Evolutionary conservation across 163 green algal genomes (phyloP), one percentile per base, ranked within the genome.

Genomic region (Chlamydomonas reinhardtii): DNA sequence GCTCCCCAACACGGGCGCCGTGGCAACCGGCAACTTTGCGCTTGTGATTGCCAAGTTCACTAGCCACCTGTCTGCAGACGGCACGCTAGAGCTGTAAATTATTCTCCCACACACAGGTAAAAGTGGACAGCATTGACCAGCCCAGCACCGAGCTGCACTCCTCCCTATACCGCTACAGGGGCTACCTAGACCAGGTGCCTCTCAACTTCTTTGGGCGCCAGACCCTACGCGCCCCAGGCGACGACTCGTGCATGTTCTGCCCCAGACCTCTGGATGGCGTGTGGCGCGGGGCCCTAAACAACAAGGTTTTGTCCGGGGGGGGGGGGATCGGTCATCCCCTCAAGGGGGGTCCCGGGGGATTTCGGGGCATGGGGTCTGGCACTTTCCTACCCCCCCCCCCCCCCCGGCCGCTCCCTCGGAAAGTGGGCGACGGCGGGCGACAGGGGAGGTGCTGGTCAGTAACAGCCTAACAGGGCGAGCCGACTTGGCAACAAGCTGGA

Each of bases 161-260:
- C 37, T 76, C 71, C 22, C 71, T 76, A 0, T 76, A 76, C 71
- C 71, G 71, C 71, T 62, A 61, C 71, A 61, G 71, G 37, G 25
- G 37, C 71, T 76, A 61, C 37, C 71, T 76, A 39, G 71, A 76
- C 71, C 71, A 76, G 71, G 37, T 61, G 71, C 71, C 71, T 2
- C 71, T 76, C 71, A 76, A 76, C 71, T 76, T 76, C 37, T 32
- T 76, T 61, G 71, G 71, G 71, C 71, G 71, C 71, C 37, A 76
- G 37, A 61, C 71, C 15, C 37, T 76, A 32, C 20, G 71, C 37
- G 71, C 71, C 37, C 71, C 71, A 61, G 71, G 71, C 37, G 71
- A 76, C 71, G 37, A 61, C 22, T 77, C 72, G 43, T 77, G 72
- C 72, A 77, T 77, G 72, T 77, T 77, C 72, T 77, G 72, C 43